These are phyloP conservation scores for Suhomyces panamericanus DNA, from an alignment of 1,139 yeast species.

Conservation along the genomic window DNA sequence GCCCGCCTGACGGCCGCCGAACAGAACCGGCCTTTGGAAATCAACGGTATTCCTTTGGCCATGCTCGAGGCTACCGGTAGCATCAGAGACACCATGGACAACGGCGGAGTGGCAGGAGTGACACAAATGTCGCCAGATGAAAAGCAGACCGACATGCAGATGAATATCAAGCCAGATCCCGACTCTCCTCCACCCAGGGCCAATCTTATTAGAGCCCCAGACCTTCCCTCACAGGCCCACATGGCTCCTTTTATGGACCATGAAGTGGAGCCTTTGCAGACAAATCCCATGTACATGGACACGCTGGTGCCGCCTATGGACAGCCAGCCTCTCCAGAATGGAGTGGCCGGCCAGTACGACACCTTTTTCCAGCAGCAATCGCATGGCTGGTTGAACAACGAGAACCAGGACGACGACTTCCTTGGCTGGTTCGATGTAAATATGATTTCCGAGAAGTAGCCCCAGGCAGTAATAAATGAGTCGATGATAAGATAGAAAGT, in stretches of 20 bases:
- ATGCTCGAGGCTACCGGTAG: constrained; percentile 84
- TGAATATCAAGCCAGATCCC: not conserved
- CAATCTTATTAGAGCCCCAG: constrained; percentile 8
- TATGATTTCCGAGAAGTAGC: constrained; percentile 31
- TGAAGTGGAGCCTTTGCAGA: constrained; percentile 3
- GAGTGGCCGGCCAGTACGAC: constrained; percentile 48
- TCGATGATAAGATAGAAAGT: too few species aligned
- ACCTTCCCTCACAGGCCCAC: constrained; percentile 8
- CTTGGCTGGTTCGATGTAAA: constrained; percentile 91
- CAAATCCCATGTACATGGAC: constrained; percentile 7
- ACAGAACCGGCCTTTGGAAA: constrained; percentile 57
- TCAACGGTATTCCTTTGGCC: constrained; percentile 77
- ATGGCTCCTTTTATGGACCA: constrained; percentile 8
- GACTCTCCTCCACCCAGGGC: constrained; percentile 2
- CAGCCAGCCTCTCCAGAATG: constrained; percentile 6
- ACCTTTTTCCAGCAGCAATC: constrained; percentile 77
- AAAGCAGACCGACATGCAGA: not conserved
- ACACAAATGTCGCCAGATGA: not conserved
- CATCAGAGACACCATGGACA: constrained; percentile 32
- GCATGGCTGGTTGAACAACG: constrained; percentile 72
- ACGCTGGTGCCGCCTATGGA: constrained; percentile 3
- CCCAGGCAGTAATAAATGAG: too few species aligned
- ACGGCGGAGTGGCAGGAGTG: not conserved
- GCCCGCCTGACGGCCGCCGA: constrained; percentile 60
- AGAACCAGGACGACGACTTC: constrained; percentile 77